These are phyloP conservation scores for Entomortierella lignicola DNA, from an alignment of 192 early-diverging fungal species.

Conservation along the genomic window DNA sequence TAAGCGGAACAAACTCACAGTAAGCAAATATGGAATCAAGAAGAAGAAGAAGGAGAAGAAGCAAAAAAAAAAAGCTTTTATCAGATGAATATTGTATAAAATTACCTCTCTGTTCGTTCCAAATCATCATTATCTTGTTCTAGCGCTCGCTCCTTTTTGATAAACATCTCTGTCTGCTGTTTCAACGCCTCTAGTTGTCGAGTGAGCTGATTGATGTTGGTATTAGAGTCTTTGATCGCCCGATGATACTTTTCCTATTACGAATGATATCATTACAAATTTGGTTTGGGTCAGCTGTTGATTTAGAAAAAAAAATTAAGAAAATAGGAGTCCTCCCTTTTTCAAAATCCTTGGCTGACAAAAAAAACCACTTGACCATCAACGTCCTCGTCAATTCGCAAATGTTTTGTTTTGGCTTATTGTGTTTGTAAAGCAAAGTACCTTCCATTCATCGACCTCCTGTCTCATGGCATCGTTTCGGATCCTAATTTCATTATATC, in stretches of 20 bases:
- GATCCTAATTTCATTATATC: slow-evolving; percentile 69
- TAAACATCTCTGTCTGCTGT: slow-evolving; percentile 75
- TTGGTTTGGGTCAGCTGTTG: slow-evolving; percentile 16
- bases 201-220: slow-evolving; percentile 74
- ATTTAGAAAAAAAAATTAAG: slow-evolving; percentile 2
- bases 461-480: slow-evolving; percentile 72
- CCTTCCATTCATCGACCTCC: slow-evolving; percentile 81
- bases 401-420: slow-evolving; percentile 1
- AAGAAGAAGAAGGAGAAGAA: not conserved
- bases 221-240: slow-evolving; percentile 73
- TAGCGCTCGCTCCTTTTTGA: slow-evolving; percentile 76
- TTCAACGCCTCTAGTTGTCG: slow-evolving; percentile 79
- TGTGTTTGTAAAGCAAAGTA: slow-evolving; percentile 25
- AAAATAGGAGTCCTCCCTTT: too few relatives aligned
- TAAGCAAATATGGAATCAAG: too few relatives aligned
- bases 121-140: slow-evolving; percentile 85
- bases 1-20: slow-evolving; percentile 7
- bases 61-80: too few relatives aligned
- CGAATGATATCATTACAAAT: too few relatives aligned
- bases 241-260: slow-evolving; percentile 71
- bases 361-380: too few relatives aligned
- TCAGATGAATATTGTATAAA: too few relatives aligned
- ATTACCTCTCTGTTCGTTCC: slow-evolving; percentile 75
- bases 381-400: too few relatives aligned
- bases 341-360: not conserved